These are phyloP conservation scores for Dioscorea cayenensis DNA, from an alignment of 116 monocot genomes.

Conservation along the genomic window DNA sequence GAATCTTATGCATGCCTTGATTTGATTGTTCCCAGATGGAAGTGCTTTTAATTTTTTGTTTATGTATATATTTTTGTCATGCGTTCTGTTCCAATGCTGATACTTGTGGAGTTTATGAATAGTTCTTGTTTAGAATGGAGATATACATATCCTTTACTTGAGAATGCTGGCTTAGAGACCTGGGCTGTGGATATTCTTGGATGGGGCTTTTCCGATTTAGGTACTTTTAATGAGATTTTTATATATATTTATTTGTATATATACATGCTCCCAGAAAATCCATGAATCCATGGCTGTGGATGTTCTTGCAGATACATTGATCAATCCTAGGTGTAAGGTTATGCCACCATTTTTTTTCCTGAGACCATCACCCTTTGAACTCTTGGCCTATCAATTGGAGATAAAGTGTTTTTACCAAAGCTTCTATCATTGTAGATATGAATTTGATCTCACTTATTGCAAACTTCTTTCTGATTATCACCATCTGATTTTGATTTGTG, in stretches of 20 bases:
- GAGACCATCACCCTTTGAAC: too few relatives aligned
- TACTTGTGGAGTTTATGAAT: conserved; percentile 3
- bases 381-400: too few relatives aligned
- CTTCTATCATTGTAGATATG: background rate
- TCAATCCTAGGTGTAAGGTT: too few relatives aligned
- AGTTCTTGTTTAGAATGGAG: conserved; percentile 99
- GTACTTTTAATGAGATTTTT: conserved; percentile 17
- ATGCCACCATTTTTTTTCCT: too few relatives aligned
- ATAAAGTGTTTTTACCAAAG: too few relatives aligned
- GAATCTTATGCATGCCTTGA: background rate
- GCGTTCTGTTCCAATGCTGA: background rate
- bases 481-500: background rate
- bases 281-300: too few relatives aligned
- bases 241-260: too few relatives aligned
- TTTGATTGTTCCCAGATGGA: background rate
- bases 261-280: too few relatives aligned
- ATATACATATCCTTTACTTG: conserved; percentile 79
- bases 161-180: conserved; percentile 66
- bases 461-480: background rate
- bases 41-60: background rate
- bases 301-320: too few relatives aligned
- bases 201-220: conserved; percentile 97
- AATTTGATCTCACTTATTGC: background rate
- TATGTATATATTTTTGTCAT: background rate
- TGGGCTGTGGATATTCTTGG: conserved; percentile 98